phyloP scores from a whole-genome alignment of 2,329 filamentous ascomycete genomes.

The Aspergillus hortae region DNA sequence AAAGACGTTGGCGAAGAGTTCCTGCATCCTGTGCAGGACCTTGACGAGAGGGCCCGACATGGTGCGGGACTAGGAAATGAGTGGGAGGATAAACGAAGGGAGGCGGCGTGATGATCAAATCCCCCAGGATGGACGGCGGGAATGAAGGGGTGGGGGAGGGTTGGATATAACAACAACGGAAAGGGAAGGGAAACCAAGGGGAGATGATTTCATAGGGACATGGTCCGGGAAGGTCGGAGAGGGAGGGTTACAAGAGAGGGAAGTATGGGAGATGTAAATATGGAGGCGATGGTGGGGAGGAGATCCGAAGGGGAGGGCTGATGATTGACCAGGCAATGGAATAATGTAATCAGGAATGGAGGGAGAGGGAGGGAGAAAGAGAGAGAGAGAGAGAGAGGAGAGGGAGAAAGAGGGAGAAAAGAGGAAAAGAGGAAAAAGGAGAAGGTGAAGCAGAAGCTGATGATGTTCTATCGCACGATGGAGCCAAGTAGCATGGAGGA shows the following conservation, averaged over 20 bases:
- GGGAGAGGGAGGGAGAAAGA: neutral
- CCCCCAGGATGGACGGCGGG: neutral
- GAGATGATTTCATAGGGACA: neutral
- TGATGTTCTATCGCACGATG: slow-evolving; percentile 7
- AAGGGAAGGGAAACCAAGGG: neutral
- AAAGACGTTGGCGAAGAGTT: slow-evolving; percentile 39
- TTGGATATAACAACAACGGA: neutral
- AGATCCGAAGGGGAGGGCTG: neutral
- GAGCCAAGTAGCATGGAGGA: slow-evolving; percentile 18
- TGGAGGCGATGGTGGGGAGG: neutral
- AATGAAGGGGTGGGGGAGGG: neutral
- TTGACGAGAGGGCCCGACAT: slow-evolving; percentile 37
- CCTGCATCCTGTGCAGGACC: slow-evolving; percentile 39
- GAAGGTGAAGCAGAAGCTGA: neutral
- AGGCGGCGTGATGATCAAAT: neutral
- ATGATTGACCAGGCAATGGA: too few relatives aligned
- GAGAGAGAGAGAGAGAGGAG: neutral
- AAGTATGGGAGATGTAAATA: neutral
- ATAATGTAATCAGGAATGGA: too few relatives aligned
- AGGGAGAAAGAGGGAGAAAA: neutral
- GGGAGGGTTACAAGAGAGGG: neutral
- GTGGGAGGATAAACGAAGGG: neutral
- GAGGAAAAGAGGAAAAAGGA: neutral
- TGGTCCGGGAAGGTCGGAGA: neutral
- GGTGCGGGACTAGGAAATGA: slow-evolving; percentile 5